A percentile compares a stretch with the other conserved stretches of the same genome.
Conservation (phyloP, 164 flowering plant genomes). For the Vitis rotundifolia region DNA sequence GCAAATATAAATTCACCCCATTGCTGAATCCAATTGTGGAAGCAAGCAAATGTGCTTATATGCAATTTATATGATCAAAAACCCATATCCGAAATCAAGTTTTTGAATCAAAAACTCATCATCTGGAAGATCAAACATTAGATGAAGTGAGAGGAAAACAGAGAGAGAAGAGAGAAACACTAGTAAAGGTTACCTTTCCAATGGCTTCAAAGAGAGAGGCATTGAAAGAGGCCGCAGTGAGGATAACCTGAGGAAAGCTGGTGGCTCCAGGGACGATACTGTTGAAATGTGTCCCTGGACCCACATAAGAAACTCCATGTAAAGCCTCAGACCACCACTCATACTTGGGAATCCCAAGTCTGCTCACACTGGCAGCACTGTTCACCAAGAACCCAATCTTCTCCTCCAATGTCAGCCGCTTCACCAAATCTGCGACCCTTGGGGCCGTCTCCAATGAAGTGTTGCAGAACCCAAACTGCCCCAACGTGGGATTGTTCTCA, state of each 20-base stretch:
- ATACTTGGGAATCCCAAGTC: conserved; percentile 87
- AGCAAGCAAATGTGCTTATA: no score
- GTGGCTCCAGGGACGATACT: conserved; percentile 83
- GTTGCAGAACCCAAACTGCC: conserved; percentile 62
- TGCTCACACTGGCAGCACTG: conserved; percentile 46
- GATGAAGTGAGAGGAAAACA: not conserved
- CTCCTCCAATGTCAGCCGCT: conserved; percentile 82
- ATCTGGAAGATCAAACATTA: not conserved
- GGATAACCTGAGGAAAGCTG: conserved; percentile 86
- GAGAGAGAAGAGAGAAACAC: not conserved
- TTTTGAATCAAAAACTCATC: not conserved
- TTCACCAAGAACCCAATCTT: conserved; percentile 65
- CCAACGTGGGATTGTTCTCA: conserved; percentile 37
- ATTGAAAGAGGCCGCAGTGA: conserved; percentile 90
- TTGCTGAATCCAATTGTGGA: no score
- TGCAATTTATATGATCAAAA: no score
- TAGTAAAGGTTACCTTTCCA: conserved; percentile 66
- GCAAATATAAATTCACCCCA: no score
- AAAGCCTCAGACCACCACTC: conserved; percentile 99
- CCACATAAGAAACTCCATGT: conserved; percentile 86
- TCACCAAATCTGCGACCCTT: conserved; percentile 76
- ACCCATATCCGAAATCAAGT: not conserved
- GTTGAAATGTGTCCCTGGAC: conserved; percentile 77
- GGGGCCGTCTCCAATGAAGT: conserved; percentile 31
- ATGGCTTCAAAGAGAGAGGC: conserved; percentile 70